phyloP scores from a whole-genome alignment of 106 monocot genomes.

The Allium fistulosum region DNA sequence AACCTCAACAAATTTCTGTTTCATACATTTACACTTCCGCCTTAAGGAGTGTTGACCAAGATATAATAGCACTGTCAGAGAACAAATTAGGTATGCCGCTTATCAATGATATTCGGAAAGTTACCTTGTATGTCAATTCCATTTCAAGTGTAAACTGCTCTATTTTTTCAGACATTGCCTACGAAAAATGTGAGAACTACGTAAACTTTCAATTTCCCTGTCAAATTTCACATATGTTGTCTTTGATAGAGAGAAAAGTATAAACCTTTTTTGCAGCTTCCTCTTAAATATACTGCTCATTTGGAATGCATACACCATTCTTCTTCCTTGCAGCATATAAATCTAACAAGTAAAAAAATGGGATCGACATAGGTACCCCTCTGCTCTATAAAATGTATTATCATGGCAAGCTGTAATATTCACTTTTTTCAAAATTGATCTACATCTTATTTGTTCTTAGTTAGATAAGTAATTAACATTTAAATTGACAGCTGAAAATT shows the following conservation, averaged over 20 bases:
- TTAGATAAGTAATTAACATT: too few species aligned
- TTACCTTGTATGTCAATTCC: conserved; percentile 56
- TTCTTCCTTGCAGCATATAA: conserved; percentile 59
- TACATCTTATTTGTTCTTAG: too few species aligned
- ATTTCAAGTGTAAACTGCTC: conserved; percentile 35
- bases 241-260: conserved; percentile 7
- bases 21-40: background rate
- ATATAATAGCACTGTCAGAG: background rate
- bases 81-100: background rate
- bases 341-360: conserved; percentile 9
- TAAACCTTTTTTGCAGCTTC: conserved; percentile 86
- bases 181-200: conserved; percentile 4
- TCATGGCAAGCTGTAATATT: too few species aligned
- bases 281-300: conserved; percentile 58
- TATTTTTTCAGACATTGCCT: conserved; percentile 55
- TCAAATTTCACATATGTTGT: conserved; percentile 26
- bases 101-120: background rate
- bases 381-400: too few species aligned
- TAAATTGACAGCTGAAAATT: too few species aligned
- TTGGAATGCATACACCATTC: conserved; percentile 59
- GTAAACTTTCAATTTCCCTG: conserved; percentile 44
- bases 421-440: too few species aligned
- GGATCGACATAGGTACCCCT: too few species aligned
- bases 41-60: background rate
- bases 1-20: conserved; percentile 44